Base-by-base conservation (phyloP, 2,329 filamentous ascomycete species). In the Aspergillus sp. region DNA sequence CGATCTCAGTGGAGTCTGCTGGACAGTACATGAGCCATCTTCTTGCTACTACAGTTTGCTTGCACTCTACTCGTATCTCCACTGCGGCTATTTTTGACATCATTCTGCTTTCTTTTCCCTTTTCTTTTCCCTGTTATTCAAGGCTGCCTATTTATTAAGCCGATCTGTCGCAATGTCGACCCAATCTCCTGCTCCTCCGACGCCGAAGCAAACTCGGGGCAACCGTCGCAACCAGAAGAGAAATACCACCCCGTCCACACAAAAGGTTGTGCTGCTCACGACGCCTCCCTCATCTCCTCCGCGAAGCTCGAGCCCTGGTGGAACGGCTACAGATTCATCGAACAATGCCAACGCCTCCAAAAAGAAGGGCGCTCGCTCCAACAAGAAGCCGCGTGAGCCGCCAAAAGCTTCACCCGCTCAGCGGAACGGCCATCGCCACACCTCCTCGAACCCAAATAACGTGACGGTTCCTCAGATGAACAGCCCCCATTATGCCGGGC, bases 401-500 rank as follows among this genome's bases (percentile, higher is more conserved):
- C 61, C 63, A 41, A 65, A 60, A 54, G 52, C 51, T 32, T 64
- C 63, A 10, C 62, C 64, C 14, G 60, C 61, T 2, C 60, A 62
- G 38, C 65, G 60, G 24, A 59, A 56, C 35, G 55, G 57, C 10
- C 65, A 71, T 58, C 67, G 65, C 20, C 65, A 69, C 53, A 68
- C 67, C 9, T 63, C 65, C 50, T 71, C 65, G 20, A 65, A 69
- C 58, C 60, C 71, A 4, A 59, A 53, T 22, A 58, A 55, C 41
- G 35, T 45, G 58, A 80, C 79, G 65, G 72, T 79, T 43, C 70
- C 72, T 45, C 73, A 73, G 11, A 33, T 63, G 40, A 72, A 73
- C 46, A 70, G 66, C 45, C 59, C 69, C 11, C 70, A 71, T 43
- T 99, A 96, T 73, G 94, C 94, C 36, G 94, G 93, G 13, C 88